Conservation (phyloP, 495 filamentous ascomycete species). For the Cladorrhinum samala region DNA sequence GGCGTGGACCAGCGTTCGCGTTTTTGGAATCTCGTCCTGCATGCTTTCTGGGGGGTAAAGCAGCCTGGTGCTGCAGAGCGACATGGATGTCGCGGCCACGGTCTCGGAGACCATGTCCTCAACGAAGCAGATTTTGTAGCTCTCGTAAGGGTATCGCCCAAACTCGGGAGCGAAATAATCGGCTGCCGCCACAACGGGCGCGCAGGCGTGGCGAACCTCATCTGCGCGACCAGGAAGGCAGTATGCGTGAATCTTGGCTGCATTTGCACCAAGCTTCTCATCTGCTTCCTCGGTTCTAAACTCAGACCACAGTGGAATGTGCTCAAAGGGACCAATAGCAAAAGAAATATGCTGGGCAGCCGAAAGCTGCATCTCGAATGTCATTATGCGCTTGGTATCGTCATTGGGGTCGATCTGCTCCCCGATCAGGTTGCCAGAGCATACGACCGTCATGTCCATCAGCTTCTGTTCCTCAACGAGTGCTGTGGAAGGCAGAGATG, state of each 20-base stretch:
- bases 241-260: slow-evolving; percentile 78
- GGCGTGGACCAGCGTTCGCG: slow-evolving; percentile 69
- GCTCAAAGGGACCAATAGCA: slow-evolving; percentile 88
- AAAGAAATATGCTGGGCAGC: slow-evolving; percentile 86
- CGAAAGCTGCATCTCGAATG: slow-evolving; percentile 64
- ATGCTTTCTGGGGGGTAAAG: slow-evolving; percentile 77
- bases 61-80: slow-evolving; percentile 79
- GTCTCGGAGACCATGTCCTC: slow-evolving; percentile 76
- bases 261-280: slow-evolving; percentile 76
- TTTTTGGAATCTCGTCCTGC: slow-evolving; percentile 72
- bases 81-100: slow-evolving; percentile 69
- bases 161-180: slow-evolving; percentile 83
- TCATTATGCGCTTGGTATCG: slow-evolving; percentile 71
- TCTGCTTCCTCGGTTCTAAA: slow-evolving; percentile 87
- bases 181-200: slow-evolving; percentile 52
- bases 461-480: slow-evolving; percentile 72
- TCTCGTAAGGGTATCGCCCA: slow-evolving; percentile 77
- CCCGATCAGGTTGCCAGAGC: slow-evolving; percentile 79
- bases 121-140: slow-evolving; percentile 88
- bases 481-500: slow-evolving; percentile 20
- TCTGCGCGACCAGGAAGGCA: slow-evolving; percentile 77
- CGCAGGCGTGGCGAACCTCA: slow-evolving; percentile 76
- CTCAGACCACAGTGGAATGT: slow-evolving; percentile 74
- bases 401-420: slow-evolving; percentile 71
- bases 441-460: slow-evolving; percentile 81